Conservation (phyloP, 2,329 filamentous ascomycete species). For the Phyllachora maydis region DNA sequence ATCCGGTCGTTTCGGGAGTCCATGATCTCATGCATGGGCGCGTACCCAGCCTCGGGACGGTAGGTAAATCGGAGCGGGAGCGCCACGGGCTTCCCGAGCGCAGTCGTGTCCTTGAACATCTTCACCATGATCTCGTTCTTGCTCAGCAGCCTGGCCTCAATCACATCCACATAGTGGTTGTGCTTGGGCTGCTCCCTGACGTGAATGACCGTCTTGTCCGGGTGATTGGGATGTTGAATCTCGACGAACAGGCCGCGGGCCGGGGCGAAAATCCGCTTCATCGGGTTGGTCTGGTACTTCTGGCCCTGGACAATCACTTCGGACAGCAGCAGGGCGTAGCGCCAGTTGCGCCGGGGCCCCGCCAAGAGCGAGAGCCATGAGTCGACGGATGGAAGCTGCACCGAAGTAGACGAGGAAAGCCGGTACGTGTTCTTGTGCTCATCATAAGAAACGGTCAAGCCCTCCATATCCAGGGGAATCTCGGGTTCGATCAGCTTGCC, state of each 20-base stretch:
- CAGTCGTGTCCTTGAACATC: conserved; percentile 84
- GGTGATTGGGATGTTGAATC: conserved; percentile 62
- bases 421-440: conserved; percentile 66
- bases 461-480: conserved; percentile 61
- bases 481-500: conserved; percentile 60
- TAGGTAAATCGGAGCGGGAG: conserved; percentile 81
- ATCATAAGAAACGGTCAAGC: conserved; percentile 66
- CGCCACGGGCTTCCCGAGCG: conserved; percentile 61
- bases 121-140: conserved; percentile 70
- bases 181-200: conserved; percentile 75
- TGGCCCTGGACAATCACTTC: conserved; percentile 91
- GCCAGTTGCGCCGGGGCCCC: conserved; percentile 73
- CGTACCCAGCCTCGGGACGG: conserved; percentile 86
- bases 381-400: conserved; percentile 56
- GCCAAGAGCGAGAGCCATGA: conserved; percentile 79
- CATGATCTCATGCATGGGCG: conserved; percentile 97
- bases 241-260: conserved; percentile 76
- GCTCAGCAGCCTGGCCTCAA: conserved; percentile 59
- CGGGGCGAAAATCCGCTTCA: conserved; percentile 78
- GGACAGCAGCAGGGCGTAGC: conserved; percentile 81
- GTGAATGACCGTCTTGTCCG: conserved; percentile 63
- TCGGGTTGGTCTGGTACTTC: conserved; percentile 92
- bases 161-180: conserved; percentile 72
- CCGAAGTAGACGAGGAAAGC: conserved; percentile 53
- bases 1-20: conserved; percentile 88